Conservation (phyloP, 306 rosid genomes). For the Pyrus communis region DNA sequence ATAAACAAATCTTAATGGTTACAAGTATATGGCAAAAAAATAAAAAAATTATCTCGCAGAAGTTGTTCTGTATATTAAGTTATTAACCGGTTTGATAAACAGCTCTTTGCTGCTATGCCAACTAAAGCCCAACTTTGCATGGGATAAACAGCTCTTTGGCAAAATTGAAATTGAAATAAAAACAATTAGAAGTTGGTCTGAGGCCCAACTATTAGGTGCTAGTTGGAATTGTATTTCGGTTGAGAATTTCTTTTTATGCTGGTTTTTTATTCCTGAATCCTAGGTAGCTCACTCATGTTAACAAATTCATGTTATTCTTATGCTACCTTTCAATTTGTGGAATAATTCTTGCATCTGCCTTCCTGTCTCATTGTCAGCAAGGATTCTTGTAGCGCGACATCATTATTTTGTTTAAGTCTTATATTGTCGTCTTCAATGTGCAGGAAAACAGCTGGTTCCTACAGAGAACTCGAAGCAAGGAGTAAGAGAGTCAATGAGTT, state of each 20-base stretch:
- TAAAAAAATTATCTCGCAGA: too few species aligned
- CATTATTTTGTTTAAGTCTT: neutral
- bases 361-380: neutral
- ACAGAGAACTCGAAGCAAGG: constrained; percentile 62
- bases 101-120: neutral
- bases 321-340: neutral
- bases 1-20: neutral
- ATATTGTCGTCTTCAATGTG: neutral
- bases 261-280: neutral
- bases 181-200: neutral
- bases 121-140: neutral
- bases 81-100: neutral
- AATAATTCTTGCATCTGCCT: neutral
- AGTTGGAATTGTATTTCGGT: neutral
- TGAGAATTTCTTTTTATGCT: too few species aligned
- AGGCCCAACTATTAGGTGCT: neutral
- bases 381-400: neutral
- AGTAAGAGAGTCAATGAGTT: constrained; percentile 44
- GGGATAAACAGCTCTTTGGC: neutral
- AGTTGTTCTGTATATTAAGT: neutral
- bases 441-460: constrained; percentile 58
- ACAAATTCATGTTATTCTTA: too few species aligned
- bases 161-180: neutral
- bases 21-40: neutral
- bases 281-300: too few species aligned